Conservation (phyloP, 805 yeast species). For the Candida incommunis region DNA sequence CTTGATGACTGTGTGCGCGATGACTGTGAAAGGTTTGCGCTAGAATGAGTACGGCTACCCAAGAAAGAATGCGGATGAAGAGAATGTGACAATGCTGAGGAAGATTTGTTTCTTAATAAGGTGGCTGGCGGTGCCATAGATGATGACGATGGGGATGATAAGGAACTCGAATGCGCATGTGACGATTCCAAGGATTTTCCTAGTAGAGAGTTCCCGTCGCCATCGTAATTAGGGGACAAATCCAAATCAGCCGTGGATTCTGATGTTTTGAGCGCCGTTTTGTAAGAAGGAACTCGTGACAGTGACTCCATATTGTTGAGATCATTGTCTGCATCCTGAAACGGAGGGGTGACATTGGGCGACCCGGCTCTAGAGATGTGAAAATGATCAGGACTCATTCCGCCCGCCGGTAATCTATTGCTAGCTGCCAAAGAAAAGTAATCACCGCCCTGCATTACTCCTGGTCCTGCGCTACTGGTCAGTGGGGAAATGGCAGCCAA, state of each 20-base stretch:
- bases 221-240: neutral
- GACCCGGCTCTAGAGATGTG: slow-evolving; percentile 5
- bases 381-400: slow-evolving; percentile 1
- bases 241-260: neutral
- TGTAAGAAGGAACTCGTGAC: slow-evolving; percentile 73
- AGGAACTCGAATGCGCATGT: neutral
- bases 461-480: neutral
- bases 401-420: neutral
- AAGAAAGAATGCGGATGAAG: neutral
- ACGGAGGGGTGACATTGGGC: slow-evolving; percentile 30
- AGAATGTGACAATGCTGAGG: neutral
- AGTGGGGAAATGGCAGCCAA: neutral
- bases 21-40: neutral
- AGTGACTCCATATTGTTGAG: slow-evolving; percentile 33
- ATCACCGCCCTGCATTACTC: neutral
- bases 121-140: neutral
- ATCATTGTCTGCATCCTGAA: slow-evolving; percentile 42
- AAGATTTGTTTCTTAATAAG: neutral
- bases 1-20: neutral
- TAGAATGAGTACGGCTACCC: neutral
- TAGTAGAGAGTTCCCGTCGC: neutral
- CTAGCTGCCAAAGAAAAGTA: slow-evolving; percentile 3
- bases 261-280: slow-evolving; percentile 46
- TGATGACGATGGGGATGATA: neutral
- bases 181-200: no score